These are phyloP conservation scores for Yamadazyma songkhlaensis DNA, from an alignment of 1,139 yeast genomes.

Conservation along the genomic window DNA sequence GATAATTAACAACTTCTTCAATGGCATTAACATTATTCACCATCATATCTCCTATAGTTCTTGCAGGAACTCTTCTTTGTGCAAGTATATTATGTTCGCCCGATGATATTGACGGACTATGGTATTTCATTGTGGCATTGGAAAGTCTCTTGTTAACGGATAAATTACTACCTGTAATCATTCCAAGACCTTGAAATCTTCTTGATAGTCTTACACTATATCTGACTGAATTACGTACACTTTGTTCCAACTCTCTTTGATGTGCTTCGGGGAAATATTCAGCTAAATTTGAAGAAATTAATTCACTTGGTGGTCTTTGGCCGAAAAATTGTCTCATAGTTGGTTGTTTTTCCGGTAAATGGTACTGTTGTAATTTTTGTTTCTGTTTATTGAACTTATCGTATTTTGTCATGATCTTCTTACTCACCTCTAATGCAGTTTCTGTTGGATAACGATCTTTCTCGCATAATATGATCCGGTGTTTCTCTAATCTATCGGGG, in stretches of 20 bases:
- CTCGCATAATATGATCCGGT: slow-evolving; percentile 69
- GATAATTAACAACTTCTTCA: slow-evolving; percentile 48
- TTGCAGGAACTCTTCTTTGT: slow-evolving; percentile 17
- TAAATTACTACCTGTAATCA: slow-evolving; percentile 19
- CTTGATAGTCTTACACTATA: slow-evolving; percentile 64
- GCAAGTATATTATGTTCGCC: slow-evolving; percentile 16
- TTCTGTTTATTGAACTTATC: slow-evolving; percentile 23
- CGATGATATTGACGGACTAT: slow-evolving; percentile 19
- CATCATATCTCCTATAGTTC: slow-evolving; percentile 68
- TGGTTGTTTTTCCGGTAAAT: slow-evolving; percentile 21
- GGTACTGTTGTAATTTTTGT: slow-evolving; percentile 21
- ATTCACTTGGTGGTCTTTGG: slow-evolving; percentile 90
- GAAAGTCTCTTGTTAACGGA: slow-evolving; percentile 20
- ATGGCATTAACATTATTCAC: slow-evolving; percentile 57
- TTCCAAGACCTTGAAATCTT: slow-evolving; percentile 21
- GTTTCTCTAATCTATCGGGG: slow-evolving; percentile 66
- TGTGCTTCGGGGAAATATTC: slow-evolving; percentile 91
- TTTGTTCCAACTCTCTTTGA: slow-evolving; percentile 68
- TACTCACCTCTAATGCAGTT: slow-evolving; percentile 63
- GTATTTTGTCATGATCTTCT: slow-evolving; percentile 34
- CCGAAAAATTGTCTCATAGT: slow-evolving; percentile 64
- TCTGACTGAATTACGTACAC: slow-evolving; percentile 80
- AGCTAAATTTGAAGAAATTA: slow-evolving; percentile 83
- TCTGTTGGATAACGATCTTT: slow-evolving; percentile 61
- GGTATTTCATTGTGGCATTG: slow-evolving; percentile 18